These are phyloP conservation scores for Triangularia setosa DNA, from an alignment of 2,329 filamentous ascomycete genomes.

Conservation along the genomic window DNA sequence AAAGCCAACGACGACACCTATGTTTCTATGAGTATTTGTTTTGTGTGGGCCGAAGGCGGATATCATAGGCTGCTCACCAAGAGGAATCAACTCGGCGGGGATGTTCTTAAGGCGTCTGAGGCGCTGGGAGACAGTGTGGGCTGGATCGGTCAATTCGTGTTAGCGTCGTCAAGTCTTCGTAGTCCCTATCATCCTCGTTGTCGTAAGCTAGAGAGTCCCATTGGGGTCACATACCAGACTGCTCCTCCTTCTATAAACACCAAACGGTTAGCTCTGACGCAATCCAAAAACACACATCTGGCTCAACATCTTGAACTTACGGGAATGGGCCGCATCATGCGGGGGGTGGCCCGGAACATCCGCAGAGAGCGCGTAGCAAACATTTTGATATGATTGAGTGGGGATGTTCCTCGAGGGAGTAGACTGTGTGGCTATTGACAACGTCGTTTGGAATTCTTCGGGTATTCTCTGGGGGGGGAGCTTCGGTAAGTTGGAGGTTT, in stretches of 20 bases:
- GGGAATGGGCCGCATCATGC: conserved; percentile 67
- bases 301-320: conserved; percentile 49
- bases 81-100: conserved; percentile 88
- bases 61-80: conserved; percentile 59
- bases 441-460: conserved; percentile 14
- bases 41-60: neutral
- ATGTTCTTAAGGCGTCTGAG: conserved; percentile 85
- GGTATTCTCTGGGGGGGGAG: conserved; percentile 6
- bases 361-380: conserved; percentile 61
- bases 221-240: conserved; percentile 54
- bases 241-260: conserved; percentile 56
- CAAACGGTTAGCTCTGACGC: conserved; percentile 35
- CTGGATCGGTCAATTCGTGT: conserved; percentile 45
- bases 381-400: conserved; percentile 47
- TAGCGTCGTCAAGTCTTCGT: conserved; percentile 17
- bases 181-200: conserved; percentile 7
- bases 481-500: conserved; percentile 21
- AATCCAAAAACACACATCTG: conserved; percentile 19
- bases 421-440: conserved; percentile 8
- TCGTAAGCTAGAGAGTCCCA: conserved; percentile 13
- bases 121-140: conserved; percentile 95
- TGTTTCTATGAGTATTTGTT: neutral
- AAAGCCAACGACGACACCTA: conserved; percentile 83
- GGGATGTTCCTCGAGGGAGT: conserved; percentile 27
- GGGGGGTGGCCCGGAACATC: conserved; percentile 63